Percentiles rank a stretch among this genome's conserved stretches.
Evolutionary conservation across 768 basidiomycete species (phyloP).

Genomic region (Psilocybe tampanensis): DNA sequence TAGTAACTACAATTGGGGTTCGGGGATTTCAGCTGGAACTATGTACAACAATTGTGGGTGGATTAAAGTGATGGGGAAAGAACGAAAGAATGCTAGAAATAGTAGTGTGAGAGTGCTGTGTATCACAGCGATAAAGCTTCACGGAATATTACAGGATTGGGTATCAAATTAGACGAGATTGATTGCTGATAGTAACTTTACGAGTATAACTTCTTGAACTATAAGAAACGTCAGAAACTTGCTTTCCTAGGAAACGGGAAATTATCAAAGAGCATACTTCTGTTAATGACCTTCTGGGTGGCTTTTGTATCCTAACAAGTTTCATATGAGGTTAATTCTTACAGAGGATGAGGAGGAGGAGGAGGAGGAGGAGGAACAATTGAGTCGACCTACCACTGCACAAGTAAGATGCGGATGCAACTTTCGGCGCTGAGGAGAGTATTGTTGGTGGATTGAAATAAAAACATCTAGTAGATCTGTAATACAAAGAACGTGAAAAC

Average conservation of each 20-base stretch:
- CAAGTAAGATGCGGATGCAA: slow-evolving; percentile 60
- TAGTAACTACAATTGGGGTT: neutral
- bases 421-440: slow-evolving; percentile 47
- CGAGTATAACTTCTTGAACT: slow-evolving; percentile 40
- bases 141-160: neutral
- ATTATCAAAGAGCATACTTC: slow-evolving; percentile 38
- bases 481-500: too few species aligned
- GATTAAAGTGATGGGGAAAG: neutral
- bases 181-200: slow-evolving; percentile 34
- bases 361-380: too few species aligned
- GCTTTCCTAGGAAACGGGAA: neutral
- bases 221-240: neutral
- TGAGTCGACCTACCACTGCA: slow-evolving; percentile 48
- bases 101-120: neutral
- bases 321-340: too few species aligned
- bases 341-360: too few species aligned
- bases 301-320: slow-evolving; percentile 50
- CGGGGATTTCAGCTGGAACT: too few species aligned
- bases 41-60: neutral
- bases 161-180: slow-evolving; percentile 27
- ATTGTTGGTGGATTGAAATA: slow-evolving; percentile 47
- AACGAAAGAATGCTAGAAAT: neutral
- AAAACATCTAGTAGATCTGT: slow-evolving; percentile 57
- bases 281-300: slow-evolving; percentile 47
- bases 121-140: neutral